Evolutionary conservation across 176 grass and related monocot genomes (phyloP), one percentile per base, ranked within the genome.

Genomic region (Oryza meridionalis): DNA sequence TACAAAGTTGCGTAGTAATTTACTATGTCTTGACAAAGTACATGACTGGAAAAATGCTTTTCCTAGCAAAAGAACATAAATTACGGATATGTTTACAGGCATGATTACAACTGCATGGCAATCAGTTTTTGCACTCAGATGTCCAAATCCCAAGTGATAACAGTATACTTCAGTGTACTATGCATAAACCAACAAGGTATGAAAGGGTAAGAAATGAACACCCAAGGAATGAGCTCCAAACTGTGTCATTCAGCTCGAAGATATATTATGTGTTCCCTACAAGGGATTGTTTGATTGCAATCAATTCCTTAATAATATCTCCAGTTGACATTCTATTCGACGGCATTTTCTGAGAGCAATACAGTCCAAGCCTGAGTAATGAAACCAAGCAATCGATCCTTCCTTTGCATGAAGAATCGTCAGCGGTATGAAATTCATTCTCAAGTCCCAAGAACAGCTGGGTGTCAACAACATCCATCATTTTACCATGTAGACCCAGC

Each of bases 381-480:
- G 80, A 21, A 22, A 42, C 10, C 26, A 46, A 1, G 10, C 51
- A 73, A 46, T 32, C 70, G 7, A 33, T 47, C 16, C 1, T 83
- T 8, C 5, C 43, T 11, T 26, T 62, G 35, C 44, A 12, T 9
- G 77, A 50, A 68, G 43, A n/a, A 37, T 46, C 19, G n/a, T 55
- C 35, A 1, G 14, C 0, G 7, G 2, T 5, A 0, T 38, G 26
- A 2, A 24, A 6, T 9, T 47, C 66, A 77, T 76, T 72, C 63
- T 44, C 47, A 27, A 32, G 45, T 1, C 10, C 17, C 8, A 5
- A 7, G 6, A 35, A 17, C 7, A 82, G n/a, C 1, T 4, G 31
- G 16, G 11, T 44, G 38, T 85, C 77, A 12, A 87, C 27, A 19
- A 67, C 50, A 1, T 92, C 83, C n/a, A 31, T 29, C 1, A 75